phyloP scores from a whole-genome alignment of 2,329 filamentous ascomycete genomes.

The Pseudogymnoascus sp. region DNA sequence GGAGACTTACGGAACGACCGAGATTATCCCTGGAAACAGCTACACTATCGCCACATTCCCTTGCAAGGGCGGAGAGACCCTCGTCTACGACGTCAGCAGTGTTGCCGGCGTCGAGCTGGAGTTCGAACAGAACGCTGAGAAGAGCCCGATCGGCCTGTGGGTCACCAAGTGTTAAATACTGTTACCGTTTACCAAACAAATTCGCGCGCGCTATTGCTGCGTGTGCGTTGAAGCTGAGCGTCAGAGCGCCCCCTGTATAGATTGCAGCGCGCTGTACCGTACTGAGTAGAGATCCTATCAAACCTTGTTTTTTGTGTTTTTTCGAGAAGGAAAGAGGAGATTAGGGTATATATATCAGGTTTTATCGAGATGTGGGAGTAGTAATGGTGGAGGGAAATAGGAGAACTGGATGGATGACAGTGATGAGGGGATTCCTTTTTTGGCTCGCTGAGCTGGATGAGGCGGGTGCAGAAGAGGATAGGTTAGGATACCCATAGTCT shows the following conservation, averaged over 20 bases:
- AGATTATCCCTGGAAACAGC: constrained; percentile 25
- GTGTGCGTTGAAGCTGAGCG: not conserved
- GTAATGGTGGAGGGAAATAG: not conserved
- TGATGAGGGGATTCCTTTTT: not conserved
- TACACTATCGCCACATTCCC: constrained; percentile 24
- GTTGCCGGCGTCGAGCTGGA: constrained; percentile 21
- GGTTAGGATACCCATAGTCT: not conserved
- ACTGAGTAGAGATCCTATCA: not conserved
- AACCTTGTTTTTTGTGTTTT: not conserved
- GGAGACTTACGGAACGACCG: constrained; percentile 21
- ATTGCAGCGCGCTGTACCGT: not conserved
- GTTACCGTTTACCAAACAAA: not conserved
- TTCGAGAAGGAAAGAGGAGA: not conserved
- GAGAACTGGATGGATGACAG: not conserved
- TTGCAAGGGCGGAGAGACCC: constrained; percentile 18
- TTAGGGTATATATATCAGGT: not conserved
- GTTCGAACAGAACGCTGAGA: constrained; percentile 22
- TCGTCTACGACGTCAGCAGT: constrained; percentile 17
- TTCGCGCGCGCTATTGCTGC: not conserved
- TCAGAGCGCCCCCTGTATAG: not conserved
- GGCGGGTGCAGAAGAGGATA: constrained; percentile 1
- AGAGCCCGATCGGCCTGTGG: constrained; percentile 22
- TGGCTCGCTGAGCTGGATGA: not conserved
- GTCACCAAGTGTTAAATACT: constrained; percentile 6
- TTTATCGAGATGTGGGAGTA: not conserved